Base-by-base conservation (phyloP, 768 basidiomycete genomes). In the Tricholomella constricta region DNA sequence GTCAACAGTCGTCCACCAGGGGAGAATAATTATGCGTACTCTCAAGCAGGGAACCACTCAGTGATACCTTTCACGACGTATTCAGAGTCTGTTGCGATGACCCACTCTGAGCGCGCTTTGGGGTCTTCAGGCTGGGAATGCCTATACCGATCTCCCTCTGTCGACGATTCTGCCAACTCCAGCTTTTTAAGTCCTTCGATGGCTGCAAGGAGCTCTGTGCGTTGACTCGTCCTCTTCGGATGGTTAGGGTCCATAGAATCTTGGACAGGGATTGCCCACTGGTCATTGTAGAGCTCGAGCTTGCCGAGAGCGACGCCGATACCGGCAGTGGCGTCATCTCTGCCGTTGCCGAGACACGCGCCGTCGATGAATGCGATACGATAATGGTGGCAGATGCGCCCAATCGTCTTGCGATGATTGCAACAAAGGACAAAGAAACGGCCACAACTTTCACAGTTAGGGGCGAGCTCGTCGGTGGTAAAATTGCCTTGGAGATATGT, bases 291-390 rank as follows among this genome's bases (percentile, higher is more conserved):
- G 42, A 36, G 29, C 2, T 11, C 43, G 12, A 19, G 15, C 1
- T 4, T 4, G 2, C 71, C 72, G 15, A 68, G 48, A 7, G 62
- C 62, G 12, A 68, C 59, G 3, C 69, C 71, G 11, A 73, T 59
- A 0, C 72, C 71, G 11, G 68, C 59, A 3, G 41, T 62, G 1
- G 71, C 72, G 0, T 22, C 52, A 1, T 35, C 34, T 7, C 23
- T 43, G 1, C 71, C 68, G 38, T 75, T 74, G 4, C 48, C 43
- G 19, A 56, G 12, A 45, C 73, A 74, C 6, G 71, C 59, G 6
- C 73, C 73, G 32, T 72, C 72, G 8, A 66, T 65, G 56, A 66
- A 72, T n/a, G 63, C 66, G 25, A 74, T n/a, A n/a, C 48, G 48
- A 44, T 61, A 60, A 25, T 63, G 46, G 41, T 68, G 68, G 43